These are phyloP conservation scores for Jackrogersella minutella DNA, from an alignment of 495 filamentous ascomycete genomes.

Conservation along the genomic window DNA sequence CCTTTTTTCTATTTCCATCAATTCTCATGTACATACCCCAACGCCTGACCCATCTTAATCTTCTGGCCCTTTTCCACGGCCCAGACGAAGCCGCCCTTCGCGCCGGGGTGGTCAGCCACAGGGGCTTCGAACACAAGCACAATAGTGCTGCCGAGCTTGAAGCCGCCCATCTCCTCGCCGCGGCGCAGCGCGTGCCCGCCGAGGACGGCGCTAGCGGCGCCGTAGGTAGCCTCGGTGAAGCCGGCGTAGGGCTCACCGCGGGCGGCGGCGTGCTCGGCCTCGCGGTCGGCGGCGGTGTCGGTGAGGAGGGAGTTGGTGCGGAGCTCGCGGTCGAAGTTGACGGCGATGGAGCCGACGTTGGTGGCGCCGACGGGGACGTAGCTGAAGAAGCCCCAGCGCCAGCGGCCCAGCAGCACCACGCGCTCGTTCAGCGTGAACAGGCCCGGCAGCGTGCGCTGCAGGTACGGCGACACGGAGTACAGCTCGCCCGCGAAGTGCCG, in stretches of 20 bases:
- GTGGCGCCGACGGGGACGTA: conserved; percentile 96
- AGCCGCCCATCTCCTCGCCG: conserved; percentile 98
- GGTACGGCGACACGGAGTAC: conserved; percentile 92
- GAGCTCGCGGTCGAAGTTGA: conserved; percentile 96
- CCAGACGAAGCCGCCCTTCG: conserved; percentile 85
- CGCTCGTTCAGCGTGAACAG: conserved; percentile 97
- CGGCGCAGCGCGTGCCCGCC: conserved; percentile 82
- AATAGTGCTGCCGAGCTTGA: conserved; percentile 94
- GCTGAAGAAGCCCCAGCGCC: conserved; percentile 97
- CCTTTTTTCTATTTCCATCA: background rate
- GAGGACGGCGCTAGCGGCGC: conserved; percentile 75
- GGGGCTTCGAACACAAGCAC: conserved; percentile 98
- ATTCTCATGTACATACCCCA: conserved; percentile 65
- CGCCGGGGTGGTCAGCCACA: conserved; percentile 68
- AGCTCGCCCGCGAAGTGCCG: conserved; percentile 97
- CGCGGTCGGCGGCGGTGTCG: conserved; percentile 85
- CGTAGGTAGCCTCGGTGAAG: conserved; percentile 91
- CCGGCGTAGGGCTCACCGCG: conserved; percentile 83
- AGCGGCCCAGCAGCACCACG: conserved; percentile 90
- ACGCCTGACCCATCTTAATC: conserved; percentile 84
- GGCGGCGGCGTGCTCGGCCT: conserved; percentile 76
- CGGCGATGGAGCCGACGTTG: conserved; percentile 96
- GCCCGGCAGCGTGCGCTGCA: conserved; percentile 88
- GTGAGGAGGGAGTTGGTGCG: conserved; percentile 90
- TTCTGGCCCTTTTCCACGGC: conserved; percentile 82